These are phyloP conservation scores for Rhizophagus clarus DNA, from an alignment of 192 early-diverging fungal genomes.

Conservation along the genomic window DNA sequence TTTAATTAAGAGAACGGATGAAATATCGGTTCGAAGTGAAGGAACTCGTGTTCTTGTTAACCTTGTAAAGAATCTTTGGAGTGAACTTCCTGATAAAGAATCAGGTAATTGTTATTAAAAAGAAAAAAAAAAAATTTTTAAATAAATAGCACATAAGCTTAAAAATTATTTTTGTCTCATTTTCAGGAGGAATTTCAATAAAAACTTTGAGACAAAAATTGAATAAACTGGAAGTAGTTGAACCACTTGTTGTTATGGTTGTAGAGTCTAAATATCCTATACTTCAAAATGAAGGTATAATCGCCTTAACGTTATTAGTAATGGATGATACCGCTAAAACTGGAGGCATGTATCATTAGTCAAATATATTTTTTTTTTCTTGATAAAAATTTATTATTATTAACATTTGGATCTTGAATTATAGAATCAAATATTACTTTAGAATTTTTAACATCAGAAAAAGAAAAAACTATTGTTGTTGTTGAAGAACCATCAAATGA, in stretches of 20 bases:
- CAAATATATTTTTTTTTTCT: not conserved
- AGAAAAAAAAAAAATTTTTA: not conserved
- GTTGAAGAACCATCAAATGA: slow-evolving; percentile 18
- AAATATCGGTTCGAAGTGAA: slow-evolving; percentile 55
- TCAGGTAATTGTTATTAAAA: slow-evolving; percentile 4
- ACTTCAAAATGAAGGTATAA: slow-evolving; percentile 59
- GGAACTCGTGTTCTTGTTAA: slow-evolving; percentile 55
- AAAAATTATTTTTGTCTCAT: not conserved
- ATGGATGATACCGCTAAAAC: slow-evolving; percentile 31
- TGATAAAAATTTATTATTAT: slow-evolving; percentile 3
- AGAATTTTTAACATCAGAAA: slow-evolving; percentile 16
- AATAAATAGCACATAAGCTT: not conserved
- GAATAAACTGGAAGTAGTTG: slow-evolving; percentile 37
- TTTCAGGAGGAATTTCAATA: slow-evolving; percentile 32
- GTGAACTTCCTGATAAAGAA: slow-evolving; percentile 28
- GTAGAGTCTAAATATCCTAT: slow-evolving; percentile 55
- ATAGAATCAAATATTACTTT: not conserved
- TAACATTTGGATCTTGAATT: slow-evolving; percentile 1
- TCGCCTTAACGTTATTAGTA: slow-evolving; percentile 54
- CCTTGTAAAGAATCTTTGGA: slow-evolving; percentile 54
- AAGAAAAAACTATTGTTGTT: slow-evolving; percentile 20
- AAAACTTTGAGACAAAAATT: slow-evolving; percentile 43
- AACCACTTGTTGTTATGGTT: slow-evolving; percentile 48
- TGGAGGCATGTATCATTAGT: not conserved
- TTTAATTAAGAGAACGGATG: slow-evolving; percentile 51